Base-by-base conservation (phyloP, 371 early-diverging fungal genomes). In the Astathelohania contejeani region DNA sequence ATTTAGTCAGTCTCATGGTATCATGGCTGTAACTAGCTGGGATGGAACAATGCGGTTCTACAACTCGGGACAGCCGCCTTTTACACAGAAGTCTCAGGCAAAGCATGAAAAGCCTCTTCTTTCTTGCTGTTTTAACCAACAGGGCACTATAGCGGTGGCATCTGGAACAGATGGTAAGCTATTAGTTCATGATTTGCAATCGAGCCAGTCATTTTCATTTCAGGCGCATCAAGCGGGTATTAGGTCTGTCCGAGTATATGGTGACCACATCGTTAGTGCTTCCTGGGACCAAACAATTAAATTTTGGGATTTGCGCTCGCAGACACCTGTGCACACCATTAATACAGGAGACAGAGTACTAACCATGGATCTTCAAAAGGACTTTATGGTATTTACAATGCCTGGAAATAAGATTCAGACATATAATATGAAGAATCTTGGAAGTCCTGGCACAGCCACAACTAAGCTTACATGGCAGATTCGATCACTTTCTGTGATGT, bases 201-300 rank as follows among this genome's bases (percentile, higher is more conserved):
- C 27, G 16, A 56, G 44, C 16, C 43, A 48, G 20, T 18, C 32
- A 9, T 46, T 42, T 4, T 53, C 35, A 2, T 42, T 66, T 12
- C 29, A 65, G 45, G 54, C 60, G 20, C 75, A 74, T 49, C 27
- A 42, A 22, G 44, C 38, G 16, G 70, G 54, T 14, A 53, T 74
- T n/a, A 69, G 56, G 18, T 49, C 53, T 23, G 40, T 58, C 12
- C 60, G 45, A 37, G 55, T 56, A 10, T 50, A 28, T 42, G 48
- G 58, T 29, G 63, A 65, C 39, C 25, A 43, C 37, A 24, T 74
- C 4, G 56, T 72, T 14, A 72, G 67, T 2, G 75, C 62, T 0
- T 55, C 64, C 26, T 74, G 70, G 65, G 75, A 74, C 45, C 65
- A 66, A 44, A 71, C 60, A 25, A 38, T 71, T 24, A 74, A 74